Evolutionary conservation across 1,284 basidiomycete species (phyloP).

Genomic region (Marasmius oreades): DNA sequence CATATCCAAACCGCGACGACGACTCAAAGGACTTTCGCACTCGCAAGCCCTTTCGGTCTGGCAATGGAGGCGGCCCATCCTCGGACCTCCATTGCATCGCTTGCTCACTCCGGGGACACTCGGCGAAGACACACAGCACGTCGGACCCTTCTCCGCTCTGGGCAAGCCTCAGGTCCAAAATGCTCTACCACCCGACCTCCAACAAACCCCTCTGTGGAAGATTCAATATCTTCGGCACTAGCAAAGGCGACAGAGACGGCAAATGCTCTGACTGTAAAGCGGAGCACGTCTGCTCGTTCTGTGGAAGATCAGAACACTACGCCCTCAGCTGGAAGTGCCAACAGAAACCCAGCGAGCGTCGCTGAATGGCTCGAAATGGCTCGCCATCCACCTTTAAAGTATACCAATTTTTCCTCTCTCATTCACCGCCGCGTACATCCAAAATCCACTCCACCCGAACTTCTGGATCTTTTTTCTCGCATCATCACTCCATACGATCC

Average conservation of each 20-base stretch:
- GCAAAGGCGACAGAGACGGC: not conserved
- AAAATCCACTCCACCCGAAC: not conserved
- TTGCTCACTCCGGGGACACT: too few relatives aligned
- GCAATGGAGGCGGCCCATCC: too few relatives aligned
- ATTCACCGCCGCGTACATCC: not conserved
- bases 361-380: not conserved
- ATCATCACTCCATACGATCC: constrained; percentile 5
- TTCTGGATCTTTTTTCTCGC: not conserved
- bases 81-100: too few relatives aligned
- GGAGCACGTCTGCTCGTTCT: not conserved
- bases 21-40: too few relatives aligned
- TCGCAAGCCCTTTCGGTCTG: too few relatives aligned
- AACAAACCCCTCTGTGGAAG: not conserved
- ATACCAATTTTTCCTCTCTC: not conserved
- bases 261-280: not conserved
- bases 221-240: not conserved
- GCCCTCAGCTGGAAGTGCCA: not conserved
- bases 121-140: too few relatives aligned
- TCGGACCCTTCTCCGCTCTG: not conserved
- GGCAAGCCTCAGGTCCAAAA: not conserved
- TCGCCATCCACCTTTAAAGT: not conserved
- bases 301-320: too few relatives aligned
- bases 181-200: not conserved
- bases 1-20: too few relatives aligned
- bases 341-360: not conserved